Conservation (phyloP, 1,139 yeast species). For the Lodderomyces margitis region DNA sequence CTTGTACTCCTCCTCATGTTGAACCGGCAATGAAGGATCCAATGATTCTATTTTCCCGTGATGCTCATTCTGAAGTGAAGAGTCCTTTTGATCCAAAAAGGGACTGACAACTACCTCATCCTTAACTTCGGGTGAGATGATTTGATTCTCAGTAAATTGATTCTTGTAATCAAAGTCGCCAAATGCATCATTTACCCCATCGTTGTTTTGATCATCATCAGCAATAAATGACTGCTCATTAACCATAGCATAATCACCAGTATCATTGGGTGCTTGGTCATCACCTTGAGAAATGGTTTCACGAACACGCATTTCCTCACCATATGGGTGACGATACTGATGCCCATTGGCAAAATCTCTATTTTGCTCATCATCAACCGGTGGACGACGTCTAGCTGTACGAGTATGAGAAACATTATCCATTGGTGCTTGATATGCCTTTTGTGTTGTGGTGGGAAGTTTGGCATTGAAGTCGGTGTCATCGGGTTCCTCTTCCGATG, state of each 20-base stretch:
- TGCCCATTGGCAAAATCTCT: neutral
- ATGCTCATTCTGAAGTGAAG: neutral
- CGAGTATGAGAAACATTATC: constrained; percentile 26
- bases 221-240: neutral
- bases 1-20: constrained; percentile 7
- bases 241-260: neutral
- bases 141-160: constrained; percentile 16
- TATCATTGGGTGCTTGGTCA: neutral
- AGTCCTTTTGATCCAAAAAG: constrained; percentile 10
- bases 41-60: neutral
- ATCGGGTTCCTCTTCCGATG: constrained; percentile 30
- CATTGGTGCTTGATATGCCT: constrained; percentile 33
- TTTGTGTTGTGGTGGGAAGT: constrained; percentile 38
- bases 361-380: constrained; percentile 6
- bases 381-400: constrained; percentile 11
- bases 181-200: constrained; percentile 16
- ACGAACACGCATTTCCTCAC: constrained; percentile 9
- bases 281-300: constrained; percentile 5
- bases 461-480: constrained; percentile 19
- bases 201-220: neutral
- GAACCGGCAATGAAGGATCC: neutral
- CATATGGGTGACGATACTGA: constrained; percentile 1
- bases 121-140: constrained; percentile 16
- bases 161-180: constrained; percentile 34
- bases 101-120: constrained; percentile 9